A percentile compares a stretch with the other conserved stretches of the same genome.
Conservation (phyloP, 441 rosid species). For the Bruguiera hainesii region DNA sequence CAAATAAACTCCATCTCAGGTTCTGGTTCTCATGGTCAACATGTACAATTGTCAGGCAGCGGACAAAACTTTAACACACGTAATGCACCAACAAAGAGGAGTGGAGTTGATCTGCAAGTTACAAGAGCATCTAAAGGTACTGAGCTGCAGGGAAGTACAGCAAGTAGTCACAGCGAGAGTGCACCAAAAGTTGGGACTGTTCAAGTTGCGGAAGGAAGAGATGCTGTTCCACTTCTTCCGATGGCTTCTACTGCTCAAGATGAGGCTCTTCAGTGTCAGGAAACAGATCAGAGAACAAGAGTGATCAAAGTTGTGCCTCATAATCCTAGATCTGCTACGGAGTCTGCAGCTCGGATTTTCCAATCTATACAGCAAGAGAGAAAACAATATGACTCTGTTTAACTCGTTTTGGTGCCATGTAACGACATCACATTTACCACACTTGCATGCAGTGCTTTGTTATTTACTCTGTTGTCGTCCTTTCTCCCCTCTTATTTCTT, state of each 20-base stretch:
- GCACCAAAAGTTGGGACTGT: conserved; percentile 14
- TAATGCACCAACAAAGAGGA: conserved; percentile 29
- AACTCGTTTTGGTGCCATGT: conserved; percentile 12
- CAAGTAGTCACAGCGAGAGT: conserved; percentile 43
- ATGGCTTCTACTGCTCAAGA: conserved; percentile 19
- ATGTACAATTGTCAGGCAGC: conserved; percentile 30
- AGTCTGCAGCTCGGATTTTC: conserved; percentile 81
- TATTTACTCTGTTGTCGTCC: not conserved
- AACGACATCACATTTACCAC: not conserved
- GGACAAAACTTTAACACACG: conserved; percentile 34
- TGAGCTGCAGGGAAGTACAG: conserved; percentile 52
- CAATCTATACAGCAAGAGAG: conserved; percentile 82
- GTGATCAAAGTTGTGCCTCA: conserved; percentile 90
- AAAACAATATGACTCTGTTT: conserved; percentile 39
- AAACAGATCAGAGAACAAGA: conserved; percentile 30
- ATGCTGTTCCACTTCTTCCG: conserved; percentile 29
- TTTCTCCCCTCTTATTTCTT: too few relatives aligned
- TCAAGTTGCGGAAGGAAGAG: conserved; percentile 24
- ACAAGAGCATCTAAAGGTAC: conserved; percentile 35
- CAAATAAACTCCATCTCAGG: conserved; percentile 40
- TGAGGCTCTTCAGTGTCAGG: conserved; percentile 22
- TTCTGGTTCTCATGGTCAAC: conserved; percentile 27
- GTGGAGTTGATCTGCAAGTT: conserved; percentile 22
- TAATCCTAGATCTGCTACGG: conserved; percentile 67
- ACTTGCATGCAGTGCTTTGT: conserved; percentile 8